A percentile compares a stretch with the other conserved stretches of the same genome.
Conservation (phyloP, 1,284 basidiomycete species). For the Cryptococcus hybrid region DNA sequence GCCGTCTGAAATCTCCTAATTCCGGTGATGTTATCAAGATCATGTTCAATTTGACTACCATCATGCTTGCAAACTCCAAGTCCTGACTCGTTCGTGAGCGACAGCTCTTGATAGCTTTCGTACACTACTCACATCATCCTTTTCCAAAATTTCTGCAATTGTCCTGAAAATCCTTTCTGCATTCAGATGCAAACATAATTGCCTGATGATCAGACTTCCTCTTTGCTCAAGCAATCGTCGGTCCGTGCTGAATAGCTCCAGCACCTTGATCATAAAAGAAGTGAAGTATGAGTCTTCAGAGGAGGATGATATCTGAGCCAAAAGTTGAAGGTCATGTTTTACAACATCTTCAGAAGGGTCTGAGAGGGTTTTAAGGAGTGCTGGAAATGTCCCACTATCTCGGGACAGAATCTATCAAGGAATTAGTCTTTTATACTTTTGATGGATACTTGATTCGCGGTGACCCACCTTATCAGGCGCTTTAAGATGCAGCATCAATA, state of each 20-base stretch:
- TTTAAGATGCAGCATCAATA: slow-evolving; percentile 98
- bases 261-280: slow-evolving; percentile 89
- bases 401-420: slow-evolving; percentile 75
- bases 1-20: slow-evolving; percentile 85
- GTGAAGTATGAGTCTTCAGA: slow-evolving; percentile 95
- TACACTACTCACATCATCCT: slow-evolving; percentile 73
- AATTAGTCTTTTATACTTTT: not conserved
- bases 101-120: slow-evolving; percentile 5
- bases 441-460: not conserved
- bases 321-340: slow-evolving; percentile 89
- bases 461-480: slow-evolving; percentile 79
- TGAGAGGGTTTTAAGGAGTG: slow-evolving; percentile 90
- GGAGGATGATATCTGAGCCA: slow-evolving; percentile 90
- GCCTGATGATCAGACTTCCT: slow-evolving; percentile 93
- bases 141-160: slow-evolving; percentile 95
- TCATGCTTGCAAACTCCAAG: slow-evolving; percentile 93
- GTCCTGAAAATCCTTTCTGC: slow-evolving; percentile 95
- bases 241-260: slow-evolving; percentile 95
- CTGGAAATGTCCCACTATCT: slow-evolving; percentile 96
- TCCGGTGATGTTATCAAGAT: slow-evolving; percentile 97
- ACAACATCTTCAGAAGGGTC: slow-evolving; percentile 97
- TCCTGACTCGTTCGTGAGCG: slow-evolving; percentile 57
- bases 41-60: slow-evolving; percentile 95
- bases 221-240: slow-evolving; percentile 83
- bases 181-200: slow-evolving; percentile 90